Percentiles rank a stretch among this genome's conserved stretches.
These are phyloP conservation scores for maize (Zea mays) DNA, from an alignment of 176 grass and related monocot species.

Conservation along the genomic window Zm-B73-REFERENCE-NAM-5.0 NC_050103.1:96311001-96311500, in stretches of 20 bases:
- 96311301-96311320: background rate
- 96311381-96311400: constrained; percentile 17
- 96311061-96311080: background rate
- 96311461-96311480: background rate
- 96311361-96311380: background rate
- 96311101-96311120: constrained; percentile 28
- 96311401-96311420: constrained; percentile 27
- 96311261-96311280: background rate
- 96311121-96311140: constrained; percentile 15
- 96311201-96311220: no score
- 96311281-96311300: background rate
- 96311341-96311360: background rate
- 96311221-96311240: no score
- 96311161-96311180: constrained; percentile 2
- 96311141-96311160: background rate
- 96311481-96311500: no score
- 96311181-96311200: no score
- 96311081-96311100: background rate
- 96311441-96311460: background rate
- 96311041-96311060: no score
- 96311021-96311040: no score
- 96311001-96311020: no score
- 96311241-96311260: no score
- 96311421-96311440: background rate
- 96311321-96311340: background rate